Evolutionary conservation across 164 flowering plant species (phyloP), one percentile per base, ranked within the genome.

Genomic region (Berberis thunbergii): DNA sequence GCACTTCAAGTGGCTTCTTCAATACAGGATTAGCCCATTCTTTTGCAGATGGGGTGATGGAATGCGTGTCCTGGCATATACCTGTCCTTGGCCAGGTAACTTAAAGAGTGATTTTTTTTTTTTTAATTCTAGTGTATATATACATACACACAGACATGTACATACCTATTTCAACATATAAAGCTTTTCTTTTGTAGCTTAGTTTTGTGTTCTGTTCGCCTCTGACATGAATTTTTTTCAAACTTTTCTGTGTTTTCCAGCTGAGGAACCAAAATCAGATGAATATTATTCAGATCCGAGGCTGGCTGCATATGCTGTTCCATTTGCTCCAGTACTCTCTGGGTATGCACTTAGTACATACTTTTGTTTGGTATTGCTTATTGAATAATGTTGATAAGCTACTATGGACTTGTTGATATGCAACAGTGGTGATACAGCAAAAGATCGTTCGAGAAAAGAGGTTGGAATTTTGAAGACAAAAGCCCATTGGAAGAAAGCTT

Each of bases 1-100:
- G 66, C 97, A 90, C 78, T 94, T 90, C 71, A 85, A 87, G 77
- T 94, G 98, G 98, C 88, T 94, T 65, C 95, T 93, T 73, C 97
- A 88, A 57, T 94, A 77, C 64, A 88, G 82, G 77, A 86, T 91
- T 66, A 91, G 96, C 66, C 98, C 98, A 49, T 94, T 83, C 72
- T 94, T 94, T 69, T 94, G 97, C 75, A 84, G 89, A 82, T 94
- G 98, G 98, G 89, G 96, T 60, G 84, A 87, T 61, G 71, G 81
- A 52, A 94, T 94, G 98, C 94, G 95, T 67, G 97, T 93, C 65
- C 72, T 93, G 74, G 81, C 97, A 4, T 93, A 93, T 76, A 93
- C 97, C 63, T 83, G 80, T 62, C 98, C 98, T 13, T 93, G 97
- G 98, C 88, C 98, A 73, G 97, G 98, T 93, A 81, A 26, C 26